Evolutionary conservation across 495 filamentous ascomycete species (phyloP), one percentile per base, ranked within the genome.

Genomic region (Apodospora peruviana): DNA sequence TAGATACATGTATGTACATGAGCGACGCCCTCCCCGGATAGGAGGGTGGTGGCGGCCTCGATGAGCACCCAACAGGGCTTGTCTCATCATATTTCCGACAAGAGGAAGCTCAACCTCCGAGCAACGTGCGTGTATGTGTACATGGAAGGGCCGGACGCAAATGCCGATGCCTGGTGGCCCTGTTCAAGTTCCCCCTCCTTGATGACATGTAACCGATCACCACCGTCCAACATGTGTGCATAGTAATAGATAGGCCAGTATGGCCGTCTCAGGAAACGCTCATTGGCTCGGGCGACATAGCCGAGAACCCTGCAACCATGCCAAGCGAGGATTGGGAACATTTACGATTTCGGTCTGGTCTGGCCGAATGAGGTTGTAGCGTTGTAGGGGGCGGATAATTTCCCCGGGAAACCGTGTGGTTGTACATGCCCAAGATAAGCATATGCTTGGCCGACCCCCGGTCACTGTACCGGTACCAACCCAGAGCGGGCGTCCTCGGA

Each of bases 321-420:
- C 37, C 17, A 32, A 19, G 25, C 21, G 32, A 18, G 40, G 35
- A 52, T 49, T 57, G 53, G 46, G 25, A 25, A 18, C 18, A 18
- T 1, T 23, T 38, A n/a, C 27, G 25, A 20, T 5, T 34, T 14
- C 34, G 21, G 7, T 24, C 37, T 25, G n/a, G n/a, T n/a, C n/a
- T 47, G 25, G 20, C 34, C 51, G 51, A 58, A 56, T 51, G 50
- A 49, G 29, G 40, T 52, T 38, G 22, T 38, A 52, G 51, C 49
- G n/a, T n/a, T n/a, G n/a, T n/a, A n/a, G n/a, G n/a, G n/a, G n/a
- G 48, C 54, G 54, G 51, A 40, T 53, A 56, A 50, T 48, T 41
- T 57, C 40, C 60, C 57, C 52, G 40, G 51, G 41, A 40, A 44
- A 8, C 44, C 44, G 44, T 16, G n/a, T n/a, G n/a, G n/a, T 38